Evolutionary conservation across 2,329 filamentous ascomycete genomes (phyloP), one percentile per base, ranked within the genome.

Genomic region (Sporothrix brasiliensis): DNA sequence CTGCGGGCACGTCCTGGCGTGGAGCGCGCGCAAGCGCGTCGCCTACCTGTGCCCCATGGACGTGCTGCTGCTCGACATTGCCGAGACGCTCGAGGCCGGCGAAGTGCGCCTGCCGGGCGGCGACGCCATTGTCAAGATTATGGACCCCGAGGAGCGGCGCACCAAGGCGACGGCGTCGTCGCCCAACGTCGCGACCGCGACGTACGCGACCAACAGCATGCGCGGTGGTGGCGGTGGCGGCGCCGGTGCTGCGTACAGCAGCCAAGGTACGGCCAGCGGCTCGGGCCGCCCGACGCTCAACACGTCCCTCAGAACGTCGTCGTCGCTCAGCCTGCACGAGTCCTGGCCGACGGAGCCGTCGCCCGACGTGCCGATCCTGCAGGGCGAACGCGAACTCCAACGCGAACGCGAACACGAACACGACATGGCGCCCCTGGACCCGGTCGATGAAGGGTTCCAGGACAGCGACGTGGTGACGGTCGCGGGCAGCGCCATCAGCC

Each of bases 1-100:
- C 3, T 95, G 92, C 75, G 94, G 94, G 0, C 94, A 97, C 76
- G 92, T 98, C 0, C 84, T 98, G 14, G 94, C 94, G 0, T 97
- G 91, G 89, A 94, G 91, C 75, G 87, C 89, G 73, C 88, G 89
- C 72, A 94, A 92, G 77, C 88, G 88, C 54, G 89, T 93, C 5
- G 93, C 93, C 0, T 98, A 97, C 78, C 95, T 98, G 72, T 95
- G 93, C 72, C 94, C 94, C 0, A 98, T 98, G 94, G 92, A 97
- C 70, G 86, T 97, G 2, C 81, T 97, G 14, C 84, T 98, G 13
- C 87, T 91, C 39, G 94, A 98, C 76, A 97, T 98, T 70, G 90
- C 89, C 39, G 87, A 91, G 73, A 93, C 91, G 0, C 82, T 97
- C 0, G 87, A 89, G 27, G 92, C 92, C 0, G 80, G 81, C 1